phyloP scores from a whole-genome alignment of 148 eudicot species.

The Bassia scoparia region DNA sequence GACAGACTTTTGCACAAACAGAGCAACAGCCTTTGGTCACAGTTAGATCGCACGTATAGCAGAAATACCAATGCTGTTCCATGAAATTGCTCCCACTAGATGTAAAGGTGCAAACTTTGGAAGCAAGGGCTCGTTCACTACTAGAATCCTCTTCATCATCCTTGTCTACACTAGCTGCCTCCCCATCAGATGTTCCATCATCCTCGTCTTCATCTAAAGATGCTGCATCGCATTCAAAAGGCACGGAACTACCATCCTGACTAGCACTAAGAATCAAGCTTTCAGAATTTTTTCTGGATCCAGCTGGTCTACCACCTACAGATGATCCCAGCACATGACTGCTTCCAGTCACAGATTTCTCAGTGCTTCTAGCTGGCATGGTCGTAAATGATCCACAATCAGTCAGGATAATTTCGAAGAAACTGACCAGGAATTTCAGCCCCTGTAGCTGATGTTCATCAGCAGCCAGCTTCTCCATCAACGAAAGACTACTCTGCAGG shows the following conservation, averaged over 20 bases:
- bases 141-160: constrained; percentile 92
- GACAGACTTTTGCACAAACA: constrained; percentile 99
- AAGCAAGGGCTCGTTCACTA: constrained; percentile 89
- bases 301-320: constrained; percentile 43
- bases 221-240: constrained; percentile 94
- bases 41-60: constrained; percentile 97
- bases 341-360: constrained; percentile 46
- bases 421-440: constrained; percentile 68
- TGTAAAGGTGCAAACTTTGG: constrained; percentile 97
- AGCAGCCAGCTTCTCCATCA: constrained; percentile 78
- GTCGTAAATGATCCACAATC: constrained; percentile 59
- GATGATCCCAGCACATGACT: constrained; percentile 40
- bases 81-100: constrained; percentile 99
- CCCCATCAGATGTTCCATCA: constrained; percentile 99
- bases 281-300: constrained; percentile 68
- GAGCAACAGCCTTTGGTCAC: constrained; percentile 99
- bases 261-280: constrained; percentile 60
- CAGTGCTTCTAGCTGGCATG: constrained; percentile 43
- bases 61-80: constrained; percentile 99
- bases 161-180: constrained; percentile 77
- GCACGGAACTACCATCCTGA: constrained; percentile 63
- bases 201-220: constrained; percentile 98
- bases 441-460: constrained; percentile 83
- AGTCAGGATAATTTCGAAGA: constrained; percentile 52
- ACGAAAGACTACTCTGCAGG: constrained; percentile 50